Conservation (phyloP, 345 rosid genomes). For the Kernera saxatilis region DNA sequence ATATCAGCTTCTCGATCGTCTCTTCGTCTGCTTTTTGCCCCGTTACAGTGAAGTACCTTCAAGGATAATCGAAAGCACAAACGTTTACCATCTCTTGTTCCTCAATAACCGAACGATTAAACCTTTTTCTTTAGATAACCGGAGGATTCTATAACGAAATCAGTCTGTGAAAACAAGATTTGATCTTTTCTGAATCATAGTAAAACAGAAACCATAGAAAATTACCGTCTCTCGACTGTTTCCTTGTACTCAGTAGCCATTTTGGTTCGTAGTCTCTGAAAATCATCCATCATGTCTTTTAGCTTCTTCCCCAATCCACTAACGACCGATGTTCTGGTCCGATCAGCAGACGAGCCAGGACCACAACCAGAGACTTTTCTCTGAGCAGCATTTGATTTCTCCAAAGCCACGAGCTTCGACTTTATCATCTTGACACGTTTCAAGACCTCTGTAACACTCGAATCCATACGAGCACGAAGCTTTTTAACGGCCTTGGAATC, state of each 20-base stretch:
- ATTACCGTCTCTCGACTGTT: slow-evolving; percentile 56
- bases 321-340: slow-evolving; percentile 78
- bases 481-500: slow-evolving; percentile 61
- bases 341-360: slow-evolving; percentile 75
- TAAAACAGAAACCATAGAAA: neutral
- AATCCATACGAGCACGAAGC: slow-evolving; percentile 63
- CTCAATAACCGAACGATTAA: neutral
- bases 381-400: slow-evolving; percentile 70
- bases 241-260: slow-evolving; percentile 66
- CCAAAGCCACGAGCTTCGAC: slow-evolving; percentile 67
- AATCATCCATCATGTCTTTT: slow-evolving; percentile 64
- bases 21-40: slow-evolving; percentile 70
- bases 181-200: neutral
- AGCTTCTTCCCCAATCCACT: slow-evolving; percentile 78
- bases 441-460: slow-evolving; percentile 54
- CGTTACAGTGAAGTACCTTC: slow-evolving; percentile 67
- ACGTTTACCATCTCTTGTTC: neutral
- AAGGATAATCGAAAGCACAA: neutral
- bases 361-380: slow-evolving; percentile 69
- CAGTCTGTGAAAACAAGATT: neutral
- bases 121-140: neutral
- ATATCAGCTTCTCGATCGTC: slow-evolving; percentile 61
- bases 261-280: slow-evolving; percentile 51
- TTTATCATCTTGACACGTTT: slow-evolving; percentile 62
- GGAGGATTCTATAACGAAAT: too few relatives aligned